Base-by-base conservation (phyloP, 2,329 filamentous ascomycete species). In the Fusarium subtropicale region DNA sequence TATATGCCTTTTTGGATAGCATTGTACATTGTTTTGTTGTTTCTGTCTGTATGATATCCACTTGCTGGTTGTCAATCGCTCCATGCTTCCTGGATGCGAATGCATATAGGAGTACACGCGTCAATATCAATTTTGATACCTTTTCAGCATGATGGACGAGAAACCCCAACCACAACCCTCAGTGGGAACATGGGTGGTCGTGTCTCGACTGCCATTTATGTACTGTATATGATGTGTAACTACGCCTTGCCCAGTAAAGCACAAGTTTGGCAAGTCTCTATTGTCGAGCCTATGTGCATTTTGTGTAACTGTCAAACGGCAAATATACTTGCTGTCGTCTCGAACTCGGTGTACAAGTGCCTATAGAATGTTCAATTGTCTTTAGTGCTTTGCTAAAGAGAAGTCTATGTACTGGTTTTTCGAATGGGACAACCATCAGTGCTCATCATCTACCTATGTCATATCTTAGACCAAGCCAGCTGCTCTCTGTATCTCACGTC, bases 401-500 rank as follows among this genome's bases (percentile, higher is more conserved):
- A 65, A 13, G 31, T 22, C 46, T 55, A 9, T 74, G 69, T 55
- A 79, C 44, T 33, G 70, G 70, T 45, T 66, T 9, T 20, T 18
- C 10, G 4, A 24, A 13, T 16, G 18, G 7, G 3, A 6, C 10
- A 15, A 5, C 7, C 5, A 18, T 24, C 34, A 12, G 36, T 8
- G 13, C 6, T 38, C 52, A 56, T 7, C 7, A 30, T 10, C 28
- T 22, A 30, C 8, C 28, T 22, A 13, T 30, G n/a, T 10, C 11
- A 10, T 10, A 22, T 13, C 22, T 46, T 36, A 65, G 13, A 76
- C 46, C 13, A 68, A 48, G 16, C 59, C 58, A 11, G 72, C 72
- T 54, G 81, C 54, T 41, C 73, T 74, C 50, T 67, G 72, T 31
- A 84, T 76, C 38, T 75, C 75, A 53, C 73, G 66, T 59, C 74